Conservation (phyloP, 345 rosid species). For the Iberis pinnata region DNA sequence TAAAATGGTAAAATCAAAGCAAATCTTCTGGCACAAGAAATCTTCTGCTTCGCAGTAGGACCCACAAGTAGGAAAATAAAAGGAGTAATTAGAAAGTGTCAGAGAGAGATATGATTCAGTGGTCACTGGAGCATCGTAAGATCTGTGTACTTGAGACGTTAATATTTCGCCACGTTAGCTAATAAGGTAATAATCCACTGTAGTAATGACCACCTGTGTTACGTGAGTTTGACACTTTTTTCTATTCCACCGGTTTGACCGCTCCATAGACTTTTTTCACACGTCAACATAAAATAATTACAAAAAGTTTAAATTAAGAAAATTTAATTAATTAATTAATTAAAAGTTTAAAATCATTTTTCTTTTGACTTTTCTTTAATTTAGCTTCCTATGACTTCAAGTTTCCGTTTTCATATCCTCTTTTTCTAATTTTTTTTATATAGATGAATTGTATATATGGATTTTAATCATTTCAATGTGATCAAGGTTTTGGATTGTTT, state of each 20-base stretch:
- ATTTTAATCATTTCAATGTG: not conserved
- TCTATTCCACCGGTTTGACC: constrained; percentile 23
- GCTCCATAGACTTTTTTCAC: constrained; percentile 5
- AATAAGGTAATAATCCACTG: constrained; percentile 10
- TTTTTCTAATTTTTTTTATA: too few relatives aligned
- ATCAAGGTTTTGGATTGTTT: too few relatives aligned
- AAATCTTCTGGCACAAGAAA: constrained; percentile 33
- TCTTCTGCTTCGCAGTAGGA: constrained; percentile 23
- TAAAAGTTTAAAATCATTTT: too few relatives aligned
- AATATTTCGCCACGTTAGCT: constrained; percentile 20
- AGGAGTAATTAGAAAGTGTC: constrained; percentile 23
- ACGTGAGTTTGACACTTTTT: constrained; percentile 7
- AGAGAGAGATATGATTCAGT: constrained; percentile 10
- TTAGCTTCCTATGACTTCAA: constrained; percentile 28
- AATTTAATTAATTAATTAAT: too few relatives aligned
- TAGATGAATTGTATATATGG: not conserved
- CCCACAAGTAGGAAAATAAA: constrained; percentile 14
- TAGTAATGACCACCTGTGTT: not conserved
- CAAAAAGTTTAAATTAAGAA: too few relatives aligned
- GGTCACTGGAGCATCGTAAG: constrained; percentile 23
- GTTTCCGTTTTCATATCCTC: constrained; percentile 14
- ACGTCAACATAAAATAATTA: constrained; percentile 4
- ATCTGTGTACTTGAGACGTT: constrained; percentile 9
- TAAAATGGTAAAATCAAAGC: not conserved
- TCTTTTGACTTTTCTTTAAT: constrained; percentile 15